These are phyloP conservation scores for Gilbertella persicaria DNA, from an alignment of 371 early-diverging fungal genomes.

Conservation along the genomic window DNA sequence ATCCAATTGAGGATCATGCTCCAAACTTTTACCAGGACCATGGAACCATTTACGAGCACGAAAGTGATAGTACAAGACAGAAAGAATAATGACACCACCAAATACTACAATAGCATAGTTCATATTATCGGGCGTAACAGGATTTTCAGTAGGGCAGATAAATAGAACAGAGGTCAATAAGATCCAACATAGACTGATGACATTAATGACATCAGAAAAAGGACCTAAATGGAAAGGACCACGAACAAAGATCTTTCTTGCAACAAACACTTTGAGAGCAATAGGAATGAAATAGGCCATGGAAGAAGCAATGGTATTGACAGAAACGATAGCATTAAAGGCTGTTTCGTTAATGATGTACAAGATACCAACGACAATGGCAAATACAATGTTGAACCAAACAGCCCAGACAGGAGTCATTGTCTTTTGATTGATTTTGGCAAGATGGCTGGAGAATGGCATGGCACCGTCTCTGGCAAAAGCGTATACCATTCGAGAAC, in stretches of 20 bases:
- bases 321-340: slow-evolving; percentile 59
- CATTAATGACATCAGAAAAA: slow-evolving; percentile 50
- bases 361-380: slow-evolving; percentile 38
- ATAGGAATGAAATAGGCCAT: slow-evolving; percentile 71
- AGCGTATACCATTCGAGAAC: slow-evolving; percentile 73
- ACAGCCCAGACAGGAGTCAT: slow-evolving; percentile 36
- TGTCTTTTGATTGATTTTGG: slow-evolving; percentile 34
- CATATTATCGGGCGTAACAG: slow-evolving; percentile 57
- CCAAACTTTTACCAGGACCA: slow-evolving; percentile 44
- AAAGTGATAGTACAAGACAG: slow-evolving; percentile 45
- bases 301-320: slow-evolving; percentile 66
- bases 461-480: slow-evolving; percentile 77
- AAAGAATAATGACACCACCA: slow-evolving; percentile 29
- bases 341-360: slow-evolving; percentile 46
- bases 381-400: slow-evolving; percentile 33
- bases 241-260: slow-evolving; percentile 48
- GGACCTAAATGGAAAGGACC: slow-evolving; percentile 68
- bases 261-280: slow-evolving; percentile 44
- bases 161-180: slow-evolving; percentile 61
- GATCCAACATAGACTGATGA: slow-evolving; percentile 58
- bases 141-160: slow-evolving; percentile 58
- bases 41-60: slow-evolving; percentile 57
- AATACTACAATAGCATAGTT: slow-evolving; percentile 44
- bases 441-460: slow-evolving; percentile 53
- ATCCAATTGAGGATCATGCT: slow-evolving; percentile 29